Conservation (phyloP, 352 stramenopile species). For the Globisporangium echinulatum region DNA sequence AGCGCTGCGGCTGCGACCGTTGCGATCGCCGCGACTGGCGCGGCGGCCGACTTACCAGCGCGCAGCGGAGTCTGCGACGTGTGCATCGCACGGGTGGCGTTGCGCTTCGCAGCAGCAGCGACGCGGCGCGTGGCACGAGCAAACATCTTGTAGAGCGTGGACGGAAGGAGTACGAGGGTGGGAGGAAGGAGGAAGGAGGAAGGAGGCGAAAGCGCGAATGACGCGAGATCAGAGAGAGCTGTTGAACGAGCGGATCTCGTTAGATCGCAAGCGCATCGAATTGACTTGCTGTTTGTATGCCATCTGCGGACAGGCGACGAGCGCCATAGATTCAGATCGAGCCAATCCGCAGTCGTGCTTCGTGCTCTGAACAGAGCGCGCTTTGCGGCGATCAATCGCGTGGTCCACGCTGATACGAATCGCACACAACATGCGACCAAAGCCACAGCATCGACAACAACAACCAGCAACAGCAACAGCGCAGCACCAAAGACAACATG, state of each 20-base stretch:
- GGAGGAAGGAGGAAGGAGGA: conserved; percentile 4
- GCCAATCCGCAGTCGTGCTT: conserved; percentile 2
- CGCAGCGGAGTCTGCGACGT: conserved; percentile 37
- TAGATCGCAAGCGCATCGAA: not conserved
- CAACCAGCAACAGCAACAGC: not conserved
- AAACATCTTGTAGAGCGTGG: conserved; percentile 40
- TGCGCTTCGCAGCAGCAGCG: conserved; percentile 56
- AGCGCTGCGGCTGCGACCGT: conserved; percentile 40
- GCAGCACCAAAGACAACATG: conserved; percentile 13
- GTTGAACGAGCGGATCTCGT: conserved; percentile 3
- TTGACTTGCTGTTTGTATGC: no score
- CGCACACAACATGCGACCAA: no score
- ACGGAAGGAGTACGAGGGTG: not conserved
- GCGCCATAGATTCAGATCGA: conserved; percentile 14
- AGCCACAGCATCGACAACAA: no score
- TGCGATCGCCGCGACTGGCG: conserved; percentile 28
- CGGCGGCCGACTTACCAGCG: conserved; percentile 14
- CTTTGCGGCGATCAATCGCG: not conserved
- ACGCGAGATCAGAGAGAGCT: conserved; percentile 4
- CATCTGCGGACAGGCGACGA: not conserved
- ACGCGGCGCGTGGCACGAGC: conserved; percentile 57
- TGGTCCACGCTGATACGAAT: not conserved
- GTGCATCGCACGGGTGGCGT: conserved; percentile 39
- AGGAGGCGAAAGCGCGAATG: conserved; percentile 25
- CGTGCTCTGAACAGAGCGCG: not conserved